Conservation (phyloP, 2,329 filamentous ascomycete genomes). For the Clonostachys sp. region DNA sequence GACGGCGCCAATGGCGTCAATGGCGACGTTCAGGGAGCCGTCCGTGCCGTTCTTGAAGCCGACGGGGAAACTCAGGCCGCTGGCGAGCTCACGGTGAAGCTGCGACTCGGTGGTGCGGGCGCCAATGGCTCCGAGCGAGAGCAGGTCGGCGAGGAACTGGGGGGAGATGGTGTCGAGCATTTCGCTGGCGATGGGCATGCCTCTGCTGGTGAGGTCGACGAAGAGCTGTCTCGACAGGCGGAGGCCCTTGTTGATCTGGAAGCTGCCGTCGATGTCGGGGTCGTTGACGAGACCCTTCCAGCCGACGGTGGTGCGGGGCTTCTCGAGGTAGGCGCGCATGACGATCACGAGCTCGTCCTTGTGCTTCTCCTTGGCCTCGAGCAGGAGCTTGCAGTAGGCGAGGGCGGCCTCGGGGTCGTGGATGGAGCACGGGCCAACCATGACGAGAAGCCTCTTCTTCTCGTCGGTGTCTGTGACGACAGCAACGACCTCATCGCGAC, state of each 20-base stretch:
- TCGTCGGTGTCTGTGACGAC: conserved; percentile 64
- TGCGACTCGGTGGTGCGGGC: conserved; percentile 97
- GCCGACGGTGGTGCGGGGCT: conserved; percentile 93
- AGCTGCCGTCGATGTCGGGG: conserved; percentile 95
- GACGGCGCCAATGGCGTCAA: conserved; percentile 93
- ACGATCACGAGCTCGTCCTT: conserved; percentile 87
- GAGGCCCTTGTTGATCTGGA: conserved; percentile 98
- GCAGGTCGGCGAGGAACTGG: conserved; percentile 89
- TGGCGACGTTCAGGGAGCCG: conserved; percentile 80
- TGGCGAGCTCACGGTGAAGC: conserved; percentile 90
- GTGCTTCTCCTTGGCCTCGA: conserved; percentile 82
- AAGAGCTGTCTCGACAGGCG: conserved; percentile 85
- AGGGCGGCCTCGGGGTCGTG: conserved; percentile 89
- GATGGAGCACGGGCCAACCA: conserved; percentile 94
- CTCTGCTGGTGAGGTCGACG: conserved; percentile 82
- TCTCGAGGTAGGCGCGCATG: conserved; percentile 98
- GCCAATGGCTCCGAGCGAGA: conserved; percentile 89
- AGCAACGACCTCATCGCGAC: conserved; percentile 61
- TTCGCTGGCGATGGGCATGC: conserved; percentile 95
- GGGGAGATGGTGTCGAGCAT: conserved; percentile 98
- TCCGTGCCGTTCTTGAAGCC: conserved; percentile 99
- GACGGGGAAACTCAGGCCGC: conserved; percentile 91
- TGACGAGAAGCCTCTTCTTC: conserved; percentile 59
- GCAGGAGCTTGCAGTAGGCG: conserved; percentile 84
- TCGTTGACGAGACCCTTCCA: conserved; percentile 99